These are phyloP conservation scores for Linnemannia exigua DNA, from an alignment of 192 early-diverging fungal genomes.

Conservation along the genomic window DNA sequence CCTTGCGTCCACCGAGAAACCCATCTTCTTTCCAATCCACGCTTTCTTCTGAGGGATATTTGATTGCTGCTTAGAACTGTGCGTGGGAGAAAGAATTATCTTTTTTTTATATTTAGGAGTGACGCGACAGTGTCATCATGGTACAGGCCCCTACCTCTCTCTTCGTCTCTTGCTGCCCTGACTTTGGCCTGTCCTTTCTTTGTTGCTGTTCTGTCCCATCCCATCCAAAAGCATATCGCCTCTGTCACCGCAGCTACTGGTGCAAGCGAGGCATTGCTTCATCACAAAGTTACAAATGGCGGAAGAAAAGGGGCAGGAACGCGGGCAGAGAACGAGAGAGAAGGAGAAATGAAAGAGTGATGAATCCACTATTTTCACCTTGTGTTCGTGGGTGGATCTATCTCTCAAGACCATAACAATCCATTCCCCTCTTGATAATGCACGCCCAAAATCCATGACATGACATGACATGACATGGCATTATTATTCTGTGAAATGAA, in stretches of 20 bases:
- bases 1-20: neutral
- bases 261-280: neutral
- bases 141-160: neutral
- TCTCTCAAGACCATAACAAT: neutral
- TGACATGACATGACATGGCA: neutral
- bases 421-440: neutral
- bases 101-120: conserved; percentile 1
- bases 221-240: neutral
- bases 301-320: neutral
- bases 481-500: conserved; percentile 1
- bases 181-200: neutral
- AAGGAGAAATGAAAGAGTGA: neutral
- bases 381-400: neutral
- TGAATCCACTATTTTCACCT: neutral
- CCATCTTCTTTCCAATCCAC: neutral
- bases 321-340: neutral
- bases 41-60: neutral
- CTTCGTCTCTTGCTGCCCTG: neutral
- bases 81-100: conserved; percentile 9
- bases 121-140: conserved; percentile 5
- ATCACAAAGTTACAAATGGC: neutral
- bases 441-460: neutral
- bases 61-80: neutral
- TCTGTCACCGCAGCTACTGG: neutral
- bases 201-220: neutral